Conservation (phyloP, 306 rosid species). For the Trifolium dubium region DNA sequence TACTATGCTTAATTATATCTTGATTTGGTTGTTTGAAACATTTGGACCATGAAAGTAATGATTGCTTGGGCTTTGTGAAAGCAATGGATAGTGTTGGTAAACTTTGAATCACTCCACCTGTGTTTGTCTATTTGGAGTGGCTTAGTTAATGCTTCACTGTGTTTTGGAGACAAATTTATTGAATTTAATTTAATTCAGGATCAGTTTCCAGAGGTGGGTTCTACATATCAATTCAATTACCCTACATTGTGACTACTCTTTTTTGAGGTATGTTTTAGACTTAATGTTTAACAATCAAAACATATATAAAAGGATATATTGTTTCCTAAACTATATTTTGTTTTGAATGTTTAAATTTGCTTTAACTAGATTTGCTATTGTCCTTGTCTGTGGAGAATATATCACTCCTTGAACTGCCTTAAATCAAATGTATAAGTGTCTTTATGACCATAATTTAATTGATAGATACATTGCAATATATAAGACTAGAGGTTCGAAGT, state of each 20-base stretch:
- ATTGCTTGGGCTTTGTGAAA: constrained; percentile 45
- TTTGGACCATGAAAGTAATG: constrained; percentile 29
- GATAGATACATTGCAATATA: too few species aligned
- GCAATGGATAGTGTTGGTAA: constrained; percentile 46
- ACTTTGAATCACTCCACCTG: constrained; percentile 36
- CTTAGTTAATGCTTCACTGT: constrained; percentile 46
- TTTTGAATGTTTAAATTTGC: constrained; percentile 31
- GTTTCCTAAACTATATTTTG: not conserved
- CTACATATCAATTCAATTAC: constrained; percentile 10
- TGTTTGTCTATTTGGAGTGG: constrained; percentile 35
- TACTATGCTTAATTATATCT: constrained; percentile 17
- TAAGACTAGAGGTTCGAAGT: too few species aligned
- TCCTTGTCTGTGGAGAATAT: constrained; percentile 4
- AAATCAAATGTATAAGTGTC: too few species aligned
- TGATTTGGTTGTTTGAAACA: constrained; percentile 39
- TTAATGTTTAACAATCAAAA: constrained; percentile 12
- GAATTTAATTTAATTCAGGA: constrained; percentile 29
- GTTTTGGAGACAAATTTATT: constrained; percentile 46
- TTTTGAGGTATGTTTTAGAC: constrained; percentile 11
- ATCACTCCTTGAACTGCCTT: not conserved
- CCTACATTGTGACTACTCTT: constrained; percentile 7
- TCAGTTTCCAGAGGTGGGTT: constrained; percentile 38
- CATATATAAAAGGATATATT: not conserved
- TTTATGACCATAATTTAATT: too few species aligned
- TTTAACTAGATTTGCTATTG: constrained; percentile 4